Conservation (phyloP, 73 alveolate genomes). For the Tetrahymena elliotti region DNA sequence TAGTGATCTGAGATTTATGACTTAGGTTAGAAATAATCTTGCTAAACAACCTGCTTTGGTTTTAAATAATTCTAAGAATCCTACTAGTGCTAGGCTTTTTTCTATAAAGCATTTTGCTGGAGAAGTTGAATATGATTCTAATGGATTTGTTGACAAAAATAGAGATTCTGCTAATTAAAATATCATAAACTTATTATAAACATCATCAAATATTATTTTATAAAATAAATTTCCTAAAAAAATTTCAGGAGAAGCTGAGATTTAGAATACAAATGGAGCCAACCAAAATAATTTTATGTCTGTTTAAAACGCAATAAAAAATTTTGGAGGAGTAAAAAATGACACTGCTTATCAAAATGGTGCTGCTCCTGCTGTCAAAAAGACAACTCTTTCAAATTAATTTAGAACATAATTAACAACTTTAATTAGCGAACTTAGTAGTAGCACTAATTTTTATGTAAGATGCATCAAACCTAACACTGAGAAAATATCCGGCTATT, state of each 20-base stretch:
- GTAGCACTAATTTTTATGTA: constrained; percentile 75
- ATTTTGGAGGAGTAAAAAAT: not conserved
- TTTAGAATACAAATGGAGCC: constrained; percentile 24
- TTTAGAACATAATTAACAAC: constrained; percentile 67
- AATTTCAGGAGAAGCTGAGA: not conserved
- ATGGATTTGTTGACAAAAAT: constrained; percentile 82
- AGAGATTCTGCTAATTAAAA: constrained; percentile 72
- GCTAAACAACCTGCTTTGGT: not conserved
- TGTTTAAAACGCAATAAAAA: not conserved
- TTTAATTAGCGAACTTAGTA: constrained; percentile 58
- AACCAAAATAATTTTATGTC: constrained; percentile 8
- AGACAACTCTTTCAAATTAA: constrained; percentile 63
- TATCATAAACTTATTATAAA: constrained; percentile 47
- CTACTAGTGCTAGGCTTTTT: not conserved
- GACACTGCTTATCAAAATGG: not conserved
- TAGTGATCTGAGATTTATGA: constrained; percentile 50
- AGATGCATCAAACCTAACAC: constrained; percentile 90
- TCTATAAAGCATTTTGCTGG: constrained; percentile 91
- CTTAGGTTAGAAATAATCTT: constrained; percentile 43
- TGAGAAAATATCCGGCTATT: constrained; percentile 54
- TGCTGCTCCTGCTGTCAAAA: constrained; percentile 3
- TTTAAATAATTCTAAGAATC: not conserved
- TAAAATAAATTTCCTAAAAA: not conserved
- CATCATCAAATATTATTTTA: constrained; percentile 43
- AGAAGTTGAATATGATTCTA: constrained; percentile 66